Evolutionary conservation across 2,329 filamentous ascomycete species (phyloP), one percentile per base, ranked within the genome.

Genomic region (Trichothecium sympodiale): DNA sequence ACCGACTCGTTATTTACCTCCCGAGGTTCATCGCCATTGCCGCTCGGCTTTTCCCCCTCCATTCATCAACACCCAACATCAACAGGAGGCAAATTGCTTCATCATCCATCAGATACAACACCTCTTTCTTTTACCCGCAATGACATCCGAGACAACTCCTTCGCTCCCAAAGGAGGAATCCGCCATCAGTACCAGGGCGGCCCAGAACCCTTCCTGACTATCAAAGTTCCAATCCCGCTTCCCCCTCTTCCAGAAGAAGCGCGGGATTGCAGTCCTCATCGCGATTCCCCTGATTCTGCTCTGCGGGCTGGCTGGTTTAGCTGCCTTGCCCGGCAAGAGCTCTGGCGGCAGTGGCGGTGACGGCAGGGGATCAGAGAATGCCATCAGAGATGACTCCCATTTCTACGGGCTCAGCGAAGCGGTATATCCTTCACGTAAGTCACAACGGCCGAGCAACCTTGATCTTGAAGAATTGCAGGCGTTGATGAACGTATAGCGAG

Each of bases 361-460:
- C 10, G 8, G 25, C 15, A 31, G 8, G 12, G 17, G 28, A 25
- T 5, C 20, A 10, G 20, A 25, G 6, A 25, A 25, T 10, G 20
- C 20, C 20, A 62, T 69, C 36, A 55, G 46, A 4, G 52, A 57
- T 29, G 54, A 72, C 42, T 41, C 49, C 0, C 56, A 57, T 38
- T 72, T 73, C 36, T 70, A 69, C 38, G 68, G 67, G 27, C 53
- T 62, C 42, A 70, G 66, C 8, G 64, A 64, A 18, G 57, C 64
- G 0, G 61, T 71, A 0, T 70, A 71, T 43, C 68, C 68, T 4
- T 66, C 68, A 7, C 67, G 66, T 71, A 45, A 50, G 67, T 57
- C 23, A n/a, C n/a, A n/a, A n/a, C n/a, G 8, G 8, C 13, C n/a
- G 6, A 33, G 6, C 17, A 8, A 28, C 2, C 14, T 29, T 31